Conservation (phyloP, 495 filamentous ascomycete species). For the Poronia punctata region DNA sequence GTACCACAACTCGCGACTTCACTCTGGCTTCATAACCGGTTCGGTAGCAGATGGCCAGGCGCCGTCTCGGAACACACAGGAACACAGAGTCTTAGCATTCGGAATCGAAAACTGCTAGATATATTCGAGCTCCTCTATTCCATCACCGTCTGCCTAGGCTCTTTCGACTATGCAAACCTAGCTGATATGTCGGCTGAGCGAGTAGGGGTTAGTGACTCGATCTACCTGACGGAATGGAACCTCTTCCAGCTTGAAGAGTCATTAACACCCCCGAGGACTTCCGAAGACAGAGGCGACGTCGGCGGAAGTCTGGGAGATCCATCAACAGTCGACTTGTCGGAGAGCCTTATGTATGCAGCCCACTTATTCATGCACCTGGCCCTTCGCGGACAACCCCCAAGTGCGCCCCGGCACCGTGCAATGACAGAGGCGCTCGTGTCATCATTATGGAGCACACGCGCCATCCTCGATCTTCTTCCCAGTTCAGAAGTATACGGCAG, state of each 20-base stretch:
- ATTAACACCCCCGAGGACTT: constrained; percentile 11
- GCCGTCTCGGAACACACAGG: constrained; percentile 12
- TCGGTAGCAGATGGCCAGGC: constrained; percentile 17
- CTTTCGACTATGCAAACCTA: constrained; percentile 22
- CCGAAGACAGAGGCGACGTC: constrained; percentile 6
- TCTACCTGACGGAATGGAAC: constrained; percentile 25
- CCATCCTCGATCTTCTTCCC: constrained; percentile 18
- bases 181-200: constrained; percentile 17
- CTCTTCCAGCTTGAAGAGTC: constrained; percentile 20
- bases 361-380: constrained; percentile 25
- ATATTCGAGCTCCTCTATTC: constrained; percentile 22
- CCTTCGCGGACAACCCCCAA: constrained; percentile 23
- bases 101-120: constrained; percentile 17
- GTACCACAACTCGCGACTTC: constrained; percentile 24
- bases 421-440: constrained; percentile 21
- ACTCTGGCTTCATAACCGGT: constrained; percentile 16
- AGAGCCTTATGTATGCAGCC: constrained; percentile 19
- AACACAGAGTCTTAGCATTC: constrained; percentile 14
- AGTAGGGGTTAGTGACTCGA: constrained; percentile 23
- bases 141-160: constrained; percentile 20
- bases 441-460: constrained; percentile 16
- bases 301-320: constrained; percentile 1
- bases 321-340: constrained; percentile 19
- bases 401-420: constrained; percentile 19
- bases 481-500: constrained; percentile 12